Base-by-base conservation (phyloP, 2,329 filamentous ascomycete genomes). In the Fusarium phyllophilum region DNA sequence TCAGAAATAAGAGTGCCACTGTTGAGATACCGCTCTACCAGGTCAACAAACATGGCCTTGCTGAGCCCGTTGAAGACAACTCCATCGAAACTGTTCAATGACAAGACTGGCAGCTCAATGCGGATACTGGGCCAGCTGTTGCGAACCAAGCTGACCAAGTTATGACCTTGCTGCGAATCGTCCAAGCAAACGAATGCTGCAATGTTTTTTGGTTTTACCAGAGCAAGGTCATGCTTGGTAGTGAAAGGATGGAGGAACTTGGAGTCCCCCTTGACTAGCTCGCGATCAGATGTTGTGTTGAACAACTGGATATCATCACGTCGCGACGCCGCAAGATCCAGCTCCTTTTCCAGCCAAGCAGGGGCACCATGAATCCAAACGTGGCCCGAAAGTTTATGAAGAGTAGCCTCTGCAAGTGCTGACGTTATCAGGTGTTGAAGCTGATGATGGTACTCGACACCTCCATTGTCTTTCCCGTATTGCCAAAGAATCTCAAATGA, bases 171-270 rank as follows among this genome's bases (percentile, higher is more conserved):
- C 24, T 42, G 29, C 6, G 36, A 56, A 34, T 20, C 38, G 0
- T 56, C 54, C 15, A 39, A 22, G 20, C 24, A 39, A 18, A 41
- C 4, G 17, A 56, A 44, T 24, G 26, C 26, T 14, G 11, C 5
- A n/a, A 31, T 24, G 3, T 6, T 2, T 2, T 39, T 39, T 13
- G 36, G 24, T 5, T 31, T 56, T 5, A 14, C 0, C 3, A 56
- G 20, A 42, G 2, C 22, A 15, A 56, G 54, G 15, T 56, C 38
- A 6, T 3, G 6, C 38, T 56, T 22, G 9, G 22, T 26, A 33
- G 15, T 11, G 29, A 56, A 56, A 8, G 38, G 29, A 56, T 42
- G 36, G 17, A 56, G 54, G 22, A 56, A 56, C 17, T 42, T 42
- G 22, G 20, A 5, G 26, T 24, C 17, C 14, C 3, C 15, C 0